These are phyloP conservation scores for Phyllosticta citriasiana DNA, from an alignment of 2,329 filamentous ascomycete genomes.

Conservation along the genomic window DNA sequence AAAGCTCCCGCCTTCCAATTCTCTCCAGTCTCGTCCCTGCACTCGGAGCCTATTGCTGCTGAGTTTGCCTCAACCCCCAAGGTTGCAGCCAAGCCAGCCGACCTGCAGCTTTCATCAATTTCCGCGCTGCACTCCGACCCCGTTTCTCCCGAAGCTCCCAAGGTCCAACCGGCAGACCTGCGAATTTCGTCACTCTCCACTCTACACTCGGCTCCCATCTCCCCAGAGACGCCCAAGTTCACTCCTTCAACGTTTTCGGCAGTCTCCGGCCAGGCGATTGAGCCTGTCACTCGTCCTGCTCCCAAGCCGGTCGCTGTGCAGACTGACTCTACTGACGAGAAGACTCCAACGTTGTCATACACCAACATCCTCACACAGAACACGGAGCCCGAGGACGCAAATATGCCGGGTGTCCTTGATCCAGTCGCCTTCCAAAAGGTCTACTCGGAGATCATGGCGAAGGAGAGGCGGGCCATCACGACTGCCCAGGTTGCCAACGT, in stretches of 20 bases:
- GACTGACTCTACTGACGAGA: slow-evolving; percentile 4
- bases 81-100: slow-evolving; percentile 9
- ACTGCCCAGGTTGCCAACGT: background rate
- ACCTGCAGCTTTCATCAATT: slow-evolving; percentile 12
- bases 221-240: background rate
- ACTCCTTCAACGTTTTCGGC: slow-evolving; percentile 1
- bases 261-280: slow-evolving; percentile 2
- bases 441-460: slow-evolving; percentile 5
- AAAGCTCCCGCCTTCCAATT: background rate
- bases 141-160: slow-evolving; percentile 17
- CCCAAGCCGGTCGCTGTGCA: slow-evolving; percentile 1
- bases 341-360: slow-evolving; percentile 15
- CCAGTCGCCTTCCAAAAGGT: slow-evolving; percentile 1
- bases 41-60: background rate
- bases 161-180: slow-evolving; percentile 5
- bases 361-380: slow-evolving; percentile 21
- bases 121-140: slow-evolving; percentile 16
- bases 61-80: background rate
- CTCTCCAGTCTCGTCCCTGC: background rate
- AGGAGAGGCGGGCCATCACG: background rate
- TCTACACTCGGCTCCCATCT: slow-evolving; percentile 11
- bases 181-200: slow-evolving; percentile 13
- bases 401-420: slow-evolving; percentile 15
- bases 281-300: slow-evolving; percentile 3
- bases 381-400: slow-evolving; percentile 20